Evolutionary conservation across 495 filamentous ascomycete genomes (phyloP).

Genomic region (Hypoxylon fuscum): DNA sequence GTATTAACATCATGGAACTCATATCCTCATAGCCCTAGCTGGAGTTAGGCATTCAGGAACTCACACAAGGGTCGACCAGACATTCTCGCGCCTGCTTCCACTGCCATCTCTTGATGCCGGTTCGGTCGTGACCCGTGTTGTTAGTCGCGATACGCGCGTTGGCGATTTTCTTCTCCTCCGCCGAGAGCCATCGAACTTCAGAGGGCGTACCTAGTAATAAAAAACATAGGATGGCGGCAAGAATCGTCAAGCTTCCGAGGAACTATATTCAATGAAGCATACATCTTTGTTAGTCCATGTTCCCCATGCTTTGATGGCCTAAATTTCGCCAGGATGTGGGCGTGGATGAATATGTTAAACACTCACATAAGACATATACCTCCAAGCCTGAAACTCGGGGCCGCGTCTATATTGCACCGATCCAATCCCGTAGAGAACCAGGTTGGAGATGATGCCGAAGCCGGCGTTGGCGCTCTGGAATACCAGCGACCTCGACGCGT

Average conservation of each 20-base stretch:
- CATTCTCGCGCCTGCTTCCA: conserved; percentile 49
- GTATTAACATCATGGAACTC: background rate
- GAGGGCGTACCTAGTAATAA: conserved; percentile 48
- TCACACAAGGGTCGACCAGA: conserved; percentile 44
- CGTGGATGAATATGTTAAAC: background rate
- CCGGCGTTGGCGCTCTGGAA: conserved; percentile 56
- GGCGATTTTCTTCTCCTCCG: conserved; percentile 50
- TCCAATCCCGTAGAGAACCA: conserved; percentile 53
- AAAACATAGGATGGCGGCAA: conserved; percentile 44
- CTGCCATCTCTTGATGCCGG: conserved; percentile 46
- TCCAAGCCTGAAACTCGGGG: conserved; percentile 47
- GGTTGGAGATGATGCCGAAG: conserved; percentile 50
- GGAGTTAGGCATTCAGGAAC: background rate
- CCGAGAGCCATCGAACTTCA: conserved; percentile 46
- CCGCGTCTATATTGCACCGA: conserved; percentile 37
- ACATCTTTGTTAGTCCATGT: background rate
- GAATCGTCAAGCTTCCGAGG: conserved; percentile 45
- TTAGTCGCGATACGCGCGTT: conserved; percentile 45
- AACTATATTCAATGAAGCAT: conserved; percentile 25
- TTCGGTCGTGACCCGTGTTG: conserved; percentile 46
- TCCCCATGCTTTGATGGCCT: background rate
- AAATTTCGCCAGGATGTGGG: background rate
- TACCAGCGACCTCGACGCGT: conserved; percentile 47
- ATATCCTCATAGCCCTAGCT: background rate
- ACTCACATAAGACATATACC: conserved; percentile 48